Base-by-base conservation (phyloP, 805 yeast genomes). In the Scheffersomyces ergatensis region DNA sequence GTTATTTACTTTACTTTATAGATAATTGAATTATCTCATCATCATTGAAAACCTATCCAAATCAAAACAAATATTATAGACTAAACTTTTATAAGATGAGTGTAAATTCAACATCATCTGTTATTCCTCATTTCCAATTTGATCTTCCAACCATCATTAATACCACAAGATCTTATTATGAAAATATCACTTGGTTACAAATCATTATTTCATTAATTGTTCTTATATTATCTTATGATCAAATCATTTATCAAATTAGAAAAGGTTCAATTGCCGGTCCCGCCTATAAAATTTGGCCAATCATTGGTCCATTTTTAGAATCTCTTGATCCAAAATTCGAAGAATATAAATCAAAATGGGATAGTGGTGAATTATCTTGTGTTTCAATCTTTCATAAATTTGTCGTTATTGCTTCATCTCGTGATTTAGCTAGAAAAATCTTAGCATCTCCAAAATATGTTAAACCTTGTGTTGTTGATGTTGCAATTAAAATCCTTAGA, bases 401-500 rank as follows among this genome's bases (percentile, higher is more conserved):
- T 58, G 99, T 93, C 32, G 95, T 93, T 37, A 88, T 92, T 63
- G 97, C 96, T 6, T 82, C 93, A 11, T 75, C 83, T 20, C 82
- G 96, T 58, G 97, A 89, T 53, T 72, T 90, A 46, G 85, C 96
- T 23, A 80, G 97, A 62, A 90, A 90, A 56, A 80, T 89, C 45
- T 75, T 92, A 54, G 83, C 80, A 57, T 81, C 95, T 15, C 95
- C 97, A 30, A 76, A 80, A 36, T 93, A 76, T 58, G 97, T 89
- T 46, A 89, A 89, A 65, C 99, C 99, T 5, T 93, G 99, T 70
- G 96, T 93, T 45, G 99, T 93, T 49, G 99, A 93, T 61, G 98
- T 89, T 40, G 99, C 99, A 16, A 76, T 83, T 48, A 93, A 93
- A 67, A 88, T 93, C 50, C 72, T 93, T 57, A 82, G 98, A 66